Evolutionary conservation across 1,284 basidiomycete species (phyloP).

Genomic region (Leccinum fallax): DNA sequence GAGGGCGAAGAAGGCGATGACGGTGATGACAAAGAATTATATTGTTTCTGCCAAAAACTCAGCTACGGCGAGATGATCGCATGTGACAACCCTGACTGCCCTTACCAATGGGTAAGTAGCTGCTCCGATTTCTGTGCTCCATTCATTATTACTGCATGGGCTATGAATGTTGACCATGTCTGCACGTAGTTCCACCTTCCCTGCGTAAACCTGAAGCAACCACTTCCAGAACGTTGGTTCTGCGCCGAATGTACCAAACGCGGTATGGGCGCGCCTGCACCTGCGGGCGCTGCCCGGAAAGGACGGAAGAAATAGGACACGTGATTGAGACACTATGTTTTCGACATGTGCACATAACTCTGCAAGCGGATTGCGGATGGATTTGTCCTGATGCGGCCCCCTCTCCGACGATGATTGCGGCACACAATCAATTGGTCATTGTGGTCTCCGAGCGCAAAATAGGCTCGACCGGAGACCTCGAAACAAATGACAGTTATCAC

Average conservation of each 20-base stretch:
- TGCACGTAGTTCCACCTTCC: constrained; percentile 57
- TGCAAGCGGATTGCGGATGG: not conserved
- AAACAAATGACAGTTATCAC: constrained; percentile 1
- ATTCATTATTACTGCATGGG: constrained; percentile 6
- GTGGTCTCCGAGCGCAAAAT: not conserved
- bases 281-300: constrained; percentile 37
- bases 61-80: constrained; percentile 76
- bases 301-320: constrained; percentile 43
- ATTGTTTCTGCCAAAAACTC: constrained; percentile 67
- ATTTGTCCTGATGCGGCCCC: constrained; percentile 1
- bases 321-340: not conserved
- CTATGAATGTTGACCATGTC: constrained; percentile 17
- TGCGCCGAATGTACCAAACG: constrained; percentile 53
- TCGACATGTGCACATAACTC: not conserved
- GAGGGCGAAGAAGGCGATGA: constrained; percentile 50
- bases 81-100: constrained; percentile 67
- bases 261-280: constrained; percentile 35
- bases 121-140: constrained; percentile 4
- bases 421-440: constrained; percentile 3
- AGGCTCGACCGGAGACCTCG: not conserved
- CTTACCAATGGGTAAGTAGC: constrained; percentile 69
- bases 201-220: constrained; percentile 60
- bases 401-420: not conserved
- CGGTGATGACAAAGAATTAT: constrained; percentile 57
- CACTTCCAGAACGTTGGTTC: constrained; percentile 63